phyloP scores from a whole-genome alignment of 1,284 basidiomycete genomes.

The Athelia psychrophila region DNA sequence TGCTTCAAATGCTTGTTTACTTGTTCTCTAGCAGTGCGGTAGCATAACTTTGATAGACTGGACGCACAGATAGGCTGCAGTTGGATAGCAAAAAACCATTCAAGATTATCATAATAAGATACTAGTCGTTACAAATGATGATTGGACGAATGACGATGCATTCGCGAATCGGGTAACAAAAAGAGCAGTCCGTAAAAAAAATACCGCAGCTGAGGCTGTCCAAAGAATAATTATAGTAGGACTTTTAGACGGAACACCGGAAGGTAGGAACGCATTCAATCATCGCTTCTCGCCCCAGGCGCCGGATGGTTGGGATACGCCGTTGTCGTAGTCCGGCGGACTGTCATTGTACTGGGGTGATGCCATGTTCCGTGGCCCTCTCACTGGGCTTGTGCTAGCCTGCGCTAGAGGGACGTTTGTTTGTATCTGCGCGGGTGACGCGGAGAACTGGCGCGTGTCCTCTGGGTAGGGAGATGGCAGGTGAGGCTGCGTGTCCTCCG shows the following conservation, averaged over 20 bases:
- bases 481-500: conserved; percentile 6
- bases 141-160: no score
- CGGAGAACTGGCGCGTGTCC: conserved; percentile 21
- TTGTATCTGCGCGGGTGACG: conserved; percentile 26
- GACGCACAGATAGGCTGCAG: background rate
- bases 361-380: conserved; percentile 34
- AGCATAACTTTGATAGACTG: background rate
- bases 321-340: conserved; percentile 61
- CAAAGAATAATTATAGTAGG: no score
- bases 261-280: background rate
- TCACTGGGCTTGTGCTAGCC: conserved; percentile 33
- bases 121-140: no score
- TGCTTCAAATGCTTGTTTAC: background rate
- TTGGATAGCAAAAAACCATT: no score
- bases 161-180: no score
- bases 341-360: conserved; percentile 43
- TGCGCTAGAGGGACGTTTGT: conserved; percentile 25
- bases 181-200: no score
- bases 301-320: conserved; percentile 30
- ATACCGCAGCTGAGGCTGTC: no score
- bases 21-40: background rate
- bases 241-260: no score
- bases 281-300: conserved; percentile 40
- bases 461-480: conserved; percentile 21
- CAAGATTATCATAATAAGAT: no score